Base-by-base conservation (phyloP, 371 early-diverging fungal genomes). In the Spiromyces aspiralis region DNA sequence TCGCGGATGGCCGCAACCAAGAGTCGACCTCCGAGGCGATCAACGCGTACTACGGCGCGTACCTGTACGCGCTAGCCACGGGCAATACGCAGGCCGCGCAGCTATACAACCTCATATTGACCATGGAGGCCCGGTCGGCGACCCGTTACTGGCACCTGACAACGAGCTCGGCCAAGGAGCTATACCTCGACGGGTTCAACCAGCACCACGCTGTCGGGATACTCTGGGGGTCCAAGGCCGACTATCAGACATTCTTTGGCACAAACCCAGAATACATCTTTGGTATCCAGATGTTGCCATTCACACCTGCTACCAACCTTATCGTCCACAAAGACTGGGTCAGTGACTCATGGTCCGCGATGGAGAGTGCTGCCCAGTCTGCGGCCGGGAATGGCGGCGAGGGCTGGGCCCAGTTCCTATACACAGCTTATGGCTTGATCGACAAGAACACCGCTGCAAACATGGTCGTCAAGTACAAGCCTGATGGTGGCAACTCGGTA, bases 281-380 rank as follows among this genome's bases (percentile, higher is more conserved):
- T 57, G 82, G 87, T 6, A 86, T 86, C 52, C 87, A 84, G 53
- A 80, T 81, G 68, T 61, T 86, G 22, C 85, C 87, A 0, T 81
- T 83, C 56, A 85, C 85, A 16, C 85, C 87, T 1, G 78, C 76
- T 16, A 57, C 60, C 4, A 22, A 23, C n/a, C 27, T 54, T 3
- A 35, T 70, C 24, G 49, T 70, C 12, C 45, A 43, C 10, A 10
- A 23, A 1, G 65, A 53, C 23, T 70, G 69, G 69, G 56, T 70
- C 48, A 50, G 50, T 23, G 61, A 63, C n/a, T 52, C 59, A 6
- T 69, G 63, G 62, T 25, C 51, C 1, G 58, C 57, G 1, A 55
- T 70, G 21, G 23, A 48, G 27, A 22, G 45, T 0, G 62, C 69
- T 1, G 23, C 27, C 19, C 24, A 24, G 21, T 45, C 20, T 22